A percentile compares a stretch with the other conserved stretches of the same genome.
Conservation (phyloP, 352 stramenopile genomes). For the Phytophthora citricola region DNA sequence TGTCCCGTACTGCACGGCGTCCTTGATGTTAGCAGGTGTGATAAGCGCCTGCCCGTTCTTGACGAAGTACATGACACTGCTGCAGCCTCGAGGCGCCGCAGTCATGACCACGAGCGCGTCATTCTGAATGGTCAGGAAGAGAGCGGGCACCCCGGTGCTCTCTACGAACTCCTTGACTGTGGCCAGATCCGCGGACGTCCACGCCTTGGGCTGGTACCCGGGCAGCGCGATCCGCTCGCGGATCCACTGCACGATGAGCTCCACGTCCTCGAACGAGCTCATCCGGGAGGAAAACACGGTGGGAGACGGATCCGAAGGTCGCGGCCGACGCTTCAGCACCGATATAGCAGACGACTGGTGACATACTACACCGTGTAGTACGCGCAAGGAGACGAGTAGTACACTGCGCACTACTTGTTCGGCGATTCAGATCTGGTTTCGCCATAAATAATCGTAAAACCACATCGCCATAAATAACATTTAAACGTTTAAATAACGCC, state of each 20-base stretch:
- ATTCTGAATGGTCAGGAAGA: conserved; percentile 71
- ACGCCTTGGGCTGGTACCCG: conserved; percentile 72
- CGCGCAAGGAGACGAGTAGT: no score
- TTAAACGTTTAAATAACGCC: no score
- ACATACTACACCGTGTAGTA: neutral
- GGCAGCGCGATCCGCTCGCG: conserved; percentile 80
- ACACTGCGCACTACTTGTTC: no score
- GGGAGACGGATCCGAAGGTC: conserved; percentile 12
- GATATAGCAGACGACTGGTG: conserved; percentile 5
- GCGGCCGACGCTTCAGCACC: conserved; percentile 2
- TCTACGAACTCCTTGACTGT: conserved; percentile 89
- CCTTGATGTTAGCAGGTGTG: conserved; percentile 61
- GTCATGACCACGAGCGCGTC: conserved; percentile 63
- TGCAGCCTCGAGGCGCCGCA: conserved; percentile 52
- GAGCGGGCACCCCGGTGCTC: conserved; percentile 62
- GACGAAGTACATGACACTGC: conserved; percentile 88
- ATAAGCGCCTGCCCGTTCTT: conserved; percentile 84
- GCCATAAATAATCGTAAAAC: no score
- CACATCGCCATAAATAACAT: no score
- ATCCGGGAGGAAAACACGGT: conserved; percentile 28
- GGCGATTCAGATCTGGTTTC: no score
- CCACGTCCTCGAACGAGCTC: conserved; percentile 88
- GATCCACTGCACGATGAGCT: conserved; percentile 88
- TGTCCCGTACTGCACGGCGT: conserved; percentile 78
- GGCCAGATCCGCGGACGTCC: conserved; percentile 78